Percentiles rank a stretch among this genome's conserved stretches.
phyloP scores from a whole-genome alignment of 2,329 filamentous ascomycete species.

The Aspergillus cejpii region DNA sequence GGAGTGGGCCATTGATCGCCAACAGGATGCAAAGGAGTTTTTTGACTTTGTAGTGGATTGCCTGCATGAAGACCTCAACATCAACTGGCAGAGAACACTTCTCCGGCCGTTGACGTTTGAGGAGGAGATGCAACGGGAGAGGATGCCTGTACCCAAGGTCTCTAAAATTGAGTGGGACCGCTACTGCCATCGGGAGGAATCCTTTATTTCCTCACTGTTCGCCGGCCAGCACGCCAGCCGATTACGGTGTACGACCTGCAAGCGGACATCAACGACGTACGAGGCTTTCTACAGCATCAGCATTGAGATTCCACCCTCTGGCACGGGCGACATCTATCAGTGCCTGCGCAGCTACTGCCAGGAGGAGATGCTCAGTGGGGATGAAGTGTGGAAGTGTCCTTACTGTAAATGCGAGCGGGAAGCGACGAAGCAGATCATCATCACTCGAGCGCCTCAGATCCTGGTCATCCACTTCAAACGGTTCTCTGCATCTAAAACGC shows the following conservation, averaged over 20 bases:
- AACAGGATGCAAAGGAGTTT: constrained; percentile 91
- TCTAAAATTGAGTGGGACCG: constrained; percentile 67
- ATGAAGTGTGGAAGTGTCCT: constrained; percentile 66
- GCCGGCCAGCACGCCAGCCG: constrained; percentile 62
- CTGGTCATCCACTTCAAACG: constrained; percentile 72
- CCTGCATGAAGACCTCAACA: constrained; percentile 80
- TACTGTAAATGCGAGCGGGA: constrained; percentile 62
- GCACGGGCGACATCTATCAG: constrained; percentile 55
- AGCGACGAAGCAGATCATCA: constrained; percentile 62
- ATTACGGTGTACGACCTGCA: constrained; percentile 56
- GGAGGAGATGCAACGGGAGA: constrained; percentile 56
- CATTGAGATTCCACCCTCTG: constrained; percentile 60
- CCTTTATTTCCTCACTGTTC: constrained; percentile 74
- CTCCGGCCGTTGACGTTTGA: constrained; percentile 53
- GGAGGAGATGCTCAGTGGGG: constrained; percentile 60
- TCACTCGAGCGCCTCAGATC: constrained; percentile 72
- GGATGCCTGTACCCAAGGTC: constrained; percentile 56
- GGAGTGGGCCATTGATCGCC: constrained; percentile 64
- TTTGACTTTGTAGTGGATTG: constrained; percentile 74
- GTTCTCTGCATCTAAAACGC: constrained; percentile 53
- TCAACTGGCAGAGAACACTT: constrained; percentile 53
- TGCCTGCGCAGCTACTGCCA: constrained; percentile 65
- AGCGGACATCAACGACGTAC: constrained; percentile 59
- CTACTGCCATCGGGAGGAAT: constrained; percentile 62
- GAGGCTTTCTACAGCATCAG: constrained; percentile 65